Evolutionary conservation across 192 early-diverging fungal genomes (phyloP), one percentile per base, ranked within the genome.

Genomic region (Glomus cerebriforme): DNA sequence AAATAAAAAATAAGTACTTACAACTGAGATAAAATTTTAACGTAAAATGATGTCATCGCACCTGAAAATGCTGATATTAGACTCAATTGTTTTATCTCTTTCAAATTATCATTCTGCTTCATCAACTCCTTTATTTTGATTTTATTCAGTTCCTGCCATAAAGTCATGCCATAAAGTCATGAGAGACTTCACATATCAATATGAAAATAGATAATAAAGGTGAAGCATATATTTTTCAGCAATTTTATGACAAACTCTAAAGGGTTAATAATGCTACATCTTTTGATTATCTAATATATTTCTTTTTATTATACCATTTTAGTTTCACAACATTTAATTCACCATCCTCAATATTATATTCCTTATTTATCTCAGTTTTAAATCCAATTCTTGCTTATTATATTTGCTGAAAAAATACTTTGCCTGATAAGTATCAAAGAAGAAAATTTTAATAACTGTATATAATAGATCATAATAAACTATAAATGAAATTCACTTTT

Each of bases 41-140:
- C 73, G 37, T 37, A 74, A 58, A 74, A 59, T 74, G 73, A 74
- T 74, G 58, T 35, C 58, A 74, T 1, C 0, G 31, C 29, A 60
- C 60, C 73, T 26, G 58, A 58, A 58, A 31, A 58, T 37, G 47
- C 32, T 60, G 15, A 60, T 74, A 74, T 34, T 59, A 59, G 73
- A 74, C 31, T 60, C 1, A 74, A 60, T 22, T 74, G 58, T 17
- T 74, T 74, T 34, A 60, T 19, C 29, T 60, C 73, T 58, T 74
- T 31, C 73, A 74, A 74, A 58, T 74, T 22, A n/a, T 35, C 73
- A 59, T 74, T 74, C 54, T 22, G 27, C 58, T 74, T 74, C 8
- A 59, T 59, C 73, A 74, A 37, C 73, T 74, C 58, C 73, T 74
- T 60, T 74, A 74, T 74, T 74, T 74, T 74, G 17, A 74, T 74